Evolutionary conservation across 108 stramenopile genomes (phyloP), one percentile per base, ranked within the genome.

Genomic region (Cyclotella atomus): DNA sequence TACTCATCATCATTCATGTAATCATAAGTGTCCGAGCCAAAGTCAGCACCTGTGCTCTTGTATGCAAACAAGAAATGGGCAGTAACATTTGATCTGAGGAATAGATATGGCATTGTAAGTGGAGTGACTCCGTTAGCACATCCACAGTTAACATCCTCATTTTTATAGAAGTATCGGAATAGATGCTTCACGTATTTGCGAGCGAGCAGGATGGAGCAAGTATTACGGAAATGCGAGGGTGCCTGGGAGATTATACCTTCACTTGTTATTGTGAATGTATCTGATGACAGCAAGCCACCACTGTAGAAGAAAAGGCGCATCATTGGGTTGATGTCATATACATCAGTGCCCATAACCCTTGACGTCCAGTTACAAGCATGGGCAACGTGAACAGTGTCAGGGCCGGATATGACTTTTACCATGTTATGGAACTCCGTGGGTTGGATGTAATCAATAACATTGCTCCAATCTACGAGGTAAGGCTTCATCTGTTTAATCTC

Each of bases 311-410:
- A 23, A 2, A 62, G 41, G 7, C 61, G 36, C 23, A 20, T 23
- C 9, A 8, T 14, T 9, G 17, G 10, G 24, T n/a, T 15, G 2
- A 62, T 23, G 38, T 62, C 61, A 23, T 43, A 62, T 8, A 62
- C 25, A 43, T 62, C 61, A 35, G 61, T 62, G 38, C 61, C 36
- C 16, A 21, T 19, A 3, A 62, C 61, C 17, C 5, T 16, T 9
- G 38, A 43, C 9, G 38, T 43, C 61, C 61, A 62, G 20, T 62
- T 62, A 41, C 61, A 62, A 20, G 61, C 41, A 41, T 62, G 61
- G 20, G 23, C 14, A 14, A 23, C 8, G 19, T 62, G 70, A 9
- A 30, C 56, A 8, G 57, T 59, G 19, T 70, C 70, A 36, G 6
- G 12, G n/a, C 43, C 23, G 3, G 70, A 59, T 5, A 59, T 70